These are phyloP conservation scores for Fusarium sp. DNA, from an alignment of 2,329 filamentous ascomycete species.

Conservation along the genomic window DNA sequence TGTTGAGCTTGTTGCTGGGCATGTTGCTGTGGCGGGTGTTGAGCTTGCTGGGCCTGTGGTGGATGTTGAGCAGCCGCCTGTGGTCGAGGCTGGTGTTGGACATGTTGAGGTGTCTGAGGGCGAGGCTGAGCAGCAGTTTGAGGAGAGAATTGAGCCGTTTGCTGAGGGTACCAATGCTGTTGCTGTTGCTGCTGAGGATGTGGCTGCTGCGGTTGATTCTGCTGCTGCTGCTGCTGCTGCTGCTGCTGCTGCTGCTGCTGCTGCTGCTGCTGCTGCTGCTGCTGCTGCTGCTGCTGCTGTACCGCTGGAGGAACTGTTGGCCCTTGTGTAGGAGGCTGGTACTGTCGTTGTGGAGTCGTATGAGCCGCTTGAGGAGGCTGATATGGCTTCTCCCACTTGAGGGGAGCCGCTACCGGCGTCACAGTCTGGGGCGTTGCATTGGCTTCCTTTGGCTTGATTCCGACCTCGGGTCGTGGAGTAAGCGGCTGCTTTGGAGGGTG, in stretches of 20 bases:
- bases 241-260: slow-evolving; percentile 29
- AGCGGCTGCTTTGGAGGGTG: slow-evolving; percentile 49
- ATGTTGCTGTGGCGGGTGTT: slow-evolving; percentile 26
- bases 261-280: slow-evolving; percentile 32
- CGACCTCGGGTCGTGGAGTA: slow-evolving; percentile 51
- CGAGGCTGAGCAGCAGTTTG: slow-evolving; percentile 40
- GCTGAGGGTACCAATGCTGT: slow-evolving; percentile 42
- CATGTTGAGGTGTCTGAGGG: slow-evolving; percentile 36
- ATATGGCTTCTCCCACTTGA: slow-evolving; percentile 59
- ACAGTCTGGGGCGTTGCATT: slow-evolving; percentile 37
- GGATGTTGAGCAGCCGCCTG: slow-evolving; percentile 33
- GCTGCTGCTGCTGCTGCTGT: slow-evolving; percentile 36
- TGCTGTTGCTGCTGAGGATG: slow-evolving; percentile 20
- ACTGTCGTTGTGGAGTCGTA: slow-evolving; percentile 42
- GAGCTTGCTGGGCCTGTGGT: slow-evolving; percentile 31
- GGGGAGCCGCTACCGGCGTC: slow-evolving; percentile 41
- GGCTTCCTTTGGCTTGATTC: slow-evolving; percentile 48
- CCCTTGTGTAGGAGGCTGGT: slow-evolving; percentile 41
- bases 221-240: slow-evolving; percentile 33
- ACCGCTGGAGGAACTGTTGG: slow-evolving; percentile 34
- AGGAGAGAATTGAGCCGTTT: slow-evolving; percentile 35
- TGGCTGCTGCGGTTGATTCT: slow-evolving; percentile 30
- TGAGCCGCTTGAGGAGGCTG: slow-evolving; percentile 49
- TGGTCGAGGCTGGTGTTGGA: slow-evolving; percentile 38
- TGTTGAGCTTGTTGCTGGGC: slow-evolving; percentile 35